A percentile compares a stretch with the other conserved stretches of the same genome.
Evolutionary conservation across 208 protist genomes (phyloP).

Genomic region (Acanthamoeba lenticulata): DNA sequence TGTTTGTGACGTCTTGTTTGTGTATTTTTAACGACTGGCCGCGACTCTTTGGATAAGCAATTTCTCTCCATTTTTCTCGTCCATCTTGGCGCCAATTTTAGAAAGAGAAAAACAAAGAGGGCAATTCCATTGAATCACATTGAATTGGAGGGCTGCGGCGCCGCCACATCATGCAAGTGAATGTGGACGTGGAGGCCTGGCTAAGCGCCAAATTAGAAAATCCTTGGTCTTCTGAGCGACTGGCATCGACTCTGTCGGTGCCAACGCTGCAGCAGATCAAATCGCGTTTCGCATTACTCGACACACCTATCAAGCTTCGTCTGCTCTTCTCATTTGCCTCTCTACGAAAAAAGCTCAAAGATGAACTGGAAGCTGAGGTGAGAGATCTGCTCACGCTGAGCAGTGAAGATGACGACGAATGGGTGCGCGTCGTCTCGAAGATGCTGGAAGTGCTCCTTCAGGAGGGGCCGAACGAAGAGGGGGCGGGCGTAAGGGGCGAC

Average conservation of each 20-base stretch:
- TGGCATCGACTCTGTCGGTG: background rate
- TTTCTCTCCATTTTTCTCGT: too few relatives aligned
- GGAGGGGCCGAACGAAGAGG: background rate
- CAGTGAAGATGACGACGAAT: constrained; percentile 57
- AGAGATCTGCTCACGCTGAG: background rate
- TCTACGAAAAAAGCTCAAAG: background rate
- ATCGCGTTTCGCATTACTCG: constrained; percentile 15
- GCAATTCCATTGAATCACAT: background rate
- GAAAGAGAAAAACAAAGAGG: too few relatives aligned
- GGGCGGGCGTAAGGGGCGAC: background rate
- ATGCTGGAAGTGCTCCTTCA: constrained; percentile 11
- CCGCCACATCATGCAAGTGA: background rate
- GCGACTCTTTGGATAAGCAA: background rate
- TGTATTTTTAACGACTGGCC: too few relatives aligned
- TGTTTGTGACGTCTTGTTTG: too few relatives aligned
- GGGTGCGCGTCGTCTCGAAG: constrained; percentile 40
- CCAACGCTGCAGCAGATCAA: constrained; percentile 1
- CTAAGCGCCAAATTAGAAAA: constrained; percentile 51
- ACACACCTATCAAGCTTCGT: constrained; percentile 50
- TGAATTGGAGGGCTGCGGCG: background rate
- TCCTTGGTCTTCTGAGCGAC: constrained; percentile 14
- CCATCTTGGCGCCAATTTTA: background rate
- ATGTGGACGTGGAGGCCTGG: constrained; percentile 44
- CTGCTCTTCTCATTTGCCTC: constrained; percentile 52
- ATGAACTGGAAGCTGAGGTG: constrained; percentile 29